Conservation (phyloP, 2,329 filamentous ascomycete genomes). For the Aspergillus aculeatus region DNA sequence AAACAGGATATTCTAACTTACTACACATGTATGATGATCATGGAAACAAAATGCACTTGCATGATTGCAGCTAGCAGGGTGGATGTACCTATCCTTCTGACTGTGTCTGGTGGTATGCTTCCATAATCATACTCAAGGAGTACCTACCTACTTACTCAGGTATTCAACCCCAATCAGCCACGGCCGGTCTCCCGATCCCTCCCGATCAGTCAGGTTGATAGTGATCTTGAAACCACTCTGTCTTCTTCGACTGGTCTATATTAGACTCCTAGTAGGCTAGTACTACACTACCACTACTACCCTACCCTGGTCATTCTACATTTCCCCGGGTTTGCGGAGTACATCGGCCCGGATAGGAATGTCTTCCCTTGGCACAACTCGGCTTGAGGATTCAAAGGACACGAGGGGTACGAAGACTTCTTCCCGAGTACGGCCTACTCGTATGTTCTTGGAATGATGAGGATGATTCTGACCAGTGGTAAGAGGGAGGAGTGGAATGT, state of each 20-base stretch:
- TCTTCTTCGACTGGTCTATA: neutral
- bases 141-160: no score
- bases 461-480: no score
- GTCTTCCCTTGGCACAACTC: neutral
- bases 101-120: neutral
- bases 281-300: neutral
- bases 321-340: neutral
- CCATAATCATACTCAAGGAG: neutral
- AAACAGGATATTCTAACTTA: neutral
- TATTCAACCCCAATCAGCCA: conserved; percentile 2
- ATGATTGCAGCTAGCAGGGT: no score
- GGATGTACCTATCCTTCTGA: neutral
- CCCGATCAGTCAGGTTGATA: neutral
- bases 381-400: neutral
- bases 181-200: neutral
- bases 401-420: no score
- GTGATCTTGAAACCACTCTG: no score
- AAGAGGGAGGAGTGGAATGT: neutral
- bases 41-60: no score
- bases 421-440: no score
- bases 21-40: no score
- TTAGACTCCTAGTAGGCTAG: no score
- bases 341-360: neutral
- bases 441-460: no score
- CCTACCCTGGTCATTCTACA: neutral